Evolutionary conservation across 2,329 filamentous ascomycete genomes (phyloP), one percentile per base, ranked within the genome.

Genomic region (Penicillium olsonii): DNA sequence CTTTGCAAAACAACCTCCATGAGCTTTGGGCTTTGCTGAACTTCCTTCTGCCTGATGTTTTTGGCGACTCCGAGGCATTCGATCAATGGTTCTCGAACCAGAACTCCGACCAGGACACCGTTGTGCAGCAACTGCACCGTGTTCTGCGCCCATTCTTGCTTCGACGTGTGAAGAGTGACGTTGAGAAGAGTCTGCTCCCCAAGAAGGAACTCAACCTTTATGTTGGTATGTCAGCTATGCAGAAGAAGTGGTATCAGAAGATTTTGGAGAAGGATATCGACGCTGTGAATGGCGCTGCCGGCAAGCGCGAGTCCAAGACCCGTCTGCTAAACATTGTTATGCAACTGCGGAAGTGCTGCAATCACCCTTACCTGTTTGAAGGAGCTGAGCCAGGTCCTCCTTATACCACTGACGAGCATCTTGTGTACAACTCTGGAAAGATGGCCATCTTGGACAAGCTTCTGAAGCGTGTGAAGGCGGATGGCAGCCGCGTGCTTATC

Each of bases 241-340:
- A 99, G 70, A 84, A 96, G 60, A 95, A 94, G 68, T 99, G 94
- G 92, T 99, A 99, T 68, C 88, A 96, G 71, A 97, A 96, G 76
- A 99, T 99, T 61, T 78, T 99, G 3, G 94, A 99, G 67, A 99
- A 97, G 75, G 94, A 99, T 65, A 99, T 99, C 54, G 94, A 99
- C 70, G 94, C 94, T 12, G 92, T 99, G 64, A 99, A 99, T 61
- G 94, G 94, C 53, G 94, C 92, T 24, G 90, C 88, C 56, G 94
- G 94, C 42, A 99, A 96, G 75, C 88, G 92, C 52, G 94, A 99
- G 74, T 97, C 92, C 26, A 99, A 99, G 77, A 99, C 94, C 1
- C 85, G 94, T 56, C 82, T 99, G 18, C 80, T 99, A 57, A 99
- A 99, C 74, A 99, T 99, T 66, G 94, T 99, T 62, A 99, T 99